Evolutionary conservation across 306 rosid genomes (phyloP), one percentile per base, ranked within the genome.

Genomic region (Quercus alba): DNA sequence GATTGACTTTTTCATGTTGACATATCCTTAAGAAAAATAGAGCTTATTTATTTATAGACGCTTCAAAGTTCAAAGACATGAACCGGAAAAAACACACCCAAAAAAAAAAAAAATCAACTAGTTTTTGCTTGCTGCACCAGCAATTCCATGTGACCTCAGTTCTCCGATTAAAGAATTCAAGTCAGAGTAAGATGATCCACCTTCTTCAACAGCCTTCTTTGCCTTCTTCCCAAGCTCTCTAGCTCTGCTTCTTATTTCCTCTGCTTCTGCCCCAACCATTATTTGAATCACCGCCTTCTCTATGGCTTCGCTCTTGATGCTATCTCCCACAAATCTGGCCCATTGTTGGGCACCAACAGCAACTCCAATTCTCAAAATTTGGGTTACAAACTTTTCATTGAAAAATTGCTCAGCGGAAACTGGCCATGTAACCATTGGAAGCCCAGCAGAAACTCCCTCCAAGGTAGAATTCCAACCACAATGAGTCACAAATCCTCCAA

Each of bases 401-500:
- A 28, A 78, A 51, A 87, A 81, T 30, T 87, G 86, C 25, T 87
- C 86, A 0, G 58, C 78, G 0, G 31, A 59, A 38, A 76, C 68
- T 0, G 90, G 90, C 90, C 90, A 87, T 1, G 86, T 87, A 44
- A 73, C 81, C 88, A 81, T 79, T 0, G 84, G 73, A 26, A 87
- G 74, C 12, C 90, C 88, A 0, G 82, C 76, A 19, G 54, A 21
- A 35, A 87, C 76, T 13, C 54, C 86, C 59, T 87, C 88, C 11
- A 87, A 23, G 0, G 72, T 23, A 0, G 84, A 86, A 57, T 87
- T 87, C 88, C 90, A 87, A 19, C 90, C 90, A 73, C 87, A 84
- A 58, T 84, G 83, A 59, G 81, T 87, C 72, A 84, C 79, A 61
- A 84, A 84, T 6, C 74, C 84, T 5, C 88, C 88, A 1, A 78